Evolutionary conservation across 2,329 filamentous ascomycete genomes (phyloP).

Genomic region (Paramyrothecium sp.): DNA sequence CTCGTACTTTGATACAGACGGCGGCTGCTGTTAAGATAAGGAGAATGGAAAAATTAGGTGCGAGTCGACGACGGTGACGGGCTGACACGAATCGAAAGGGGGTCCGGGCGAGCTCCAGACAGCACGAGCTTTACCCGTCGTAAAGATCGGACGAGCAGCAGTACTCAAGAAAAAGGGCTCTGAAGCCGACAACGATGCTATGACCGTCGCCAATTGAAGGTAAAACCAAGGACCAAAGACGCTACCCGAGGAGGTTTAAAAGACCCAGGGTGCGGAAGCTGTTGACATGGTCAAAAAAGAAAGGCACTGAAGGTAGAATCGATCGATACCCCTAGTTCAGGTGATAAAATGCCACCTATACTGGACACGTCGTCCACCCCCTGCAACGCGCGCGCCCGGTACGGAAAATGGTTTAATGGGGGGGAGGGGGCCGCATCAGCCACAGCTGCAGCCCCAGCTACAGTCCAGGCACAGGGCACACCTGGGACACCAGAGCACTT

Average conservation of each 20-base stretch:
- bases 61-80: slow-evolving; percentile 6
- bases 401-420: neutral
- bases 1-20: no score
- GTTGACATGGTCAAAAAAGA: slow-evolving; percentile 20
- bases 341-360: slow-evolving; percentile 25
- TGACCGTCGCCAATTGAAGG: slow-evolving; percentile 19
- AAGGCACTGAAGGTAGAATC: neutral
- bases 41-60: slow-evolving; percentile 8
- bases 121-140: no score
- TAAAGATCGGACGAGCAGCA: slow-evolving; percentile 35
- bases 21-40: neutral
- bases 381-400: neutral
- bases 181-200: slow-evolving; percentile 15
- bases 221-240: slow-evolving; percentile 9
- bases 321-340: slow-evolving; percentile 1
- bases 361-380: slow-evolving; percentile 10
- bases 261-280: slow-evolving; percentile 12
- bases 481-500: no score
- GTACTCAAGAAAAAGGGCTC: slow-evolving; percentile 25
- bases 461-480: no score
- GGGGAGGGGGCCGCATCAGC: slow-evolving; percentile 3
- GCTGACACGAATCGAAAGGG: slow-evolving; percentile 14
- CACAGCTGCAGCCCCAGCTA: neutral
- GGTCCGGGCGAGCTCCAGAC: slow-evolving; percentile 14
- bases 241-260: slow-evolving; percentile 12